A percentile compares a stretch with the other conserved stretches of the same genome.
These are phyloP conservation scores for Scheffersomyces stipitis DNA, from an alignment of 805 yeast genomes.

Conservation along the genomic window DNA sequence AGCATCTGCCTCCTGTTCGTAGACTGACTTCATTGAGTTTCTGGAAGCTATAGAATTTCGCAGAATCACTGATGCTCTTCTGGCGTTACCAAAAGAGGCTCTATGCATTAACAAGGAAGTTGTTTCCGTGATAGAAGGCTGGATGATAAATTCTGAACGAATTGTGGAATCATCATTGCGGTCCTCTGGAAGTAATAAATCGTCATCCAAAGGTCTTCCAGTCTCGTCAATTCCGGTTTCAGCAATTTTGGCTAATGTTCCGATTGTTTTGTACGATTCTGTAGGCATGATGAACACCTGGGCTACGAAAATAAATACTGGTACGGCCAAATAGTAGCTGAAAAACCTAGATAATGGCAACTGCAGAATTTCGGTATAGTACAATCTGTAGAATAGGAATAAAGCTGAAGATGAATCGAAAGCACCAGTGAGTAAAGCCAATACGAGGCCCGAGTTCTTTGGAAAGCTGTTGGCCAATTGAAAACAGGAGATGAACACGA, in stretches of 20 bases:
- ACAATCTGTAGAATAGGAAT: constrained; percentile 68
- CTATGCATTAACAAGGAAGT: constrained; percentile 38
- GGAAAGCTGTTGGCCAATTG: constrained; percentile 70
- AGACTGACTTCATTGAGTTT: constrained; percentile 55
- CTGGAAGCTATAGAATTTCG: constrained; percentile 31
- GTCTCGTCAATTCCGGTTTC: constrained; percentile 75
- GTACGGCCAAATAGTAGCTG: constrained; percentile 66
- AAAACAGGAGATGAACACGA: constrained; percentile 85
- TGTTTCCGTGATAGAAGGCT: constrained; percentile 41
- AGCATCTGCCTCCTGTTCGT: constrained; percentile 65
- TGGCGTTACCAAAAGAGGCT: constrained; percentile 21
- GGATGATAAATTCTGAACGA: constrained; percentile 16
- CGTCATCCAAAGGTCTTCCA: constrained; percentile 56
- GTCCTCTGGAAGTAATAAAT: constrained; percentile 38
- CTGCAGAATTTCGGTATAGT: constrained; percentile 47
- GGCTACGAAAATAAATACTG: constrained; percentile 70
- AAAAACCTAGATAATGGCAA: constrained; percentile 62
- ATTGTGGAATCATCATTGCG: constrained; percentile 28
- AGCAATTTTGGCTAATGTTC: constrained; percentile 63
- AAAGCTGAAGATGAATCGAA: constrained; percentile 92
- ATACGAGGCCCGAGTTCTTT: constrained; percentile 27
- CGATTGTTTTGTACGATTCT: constrained; percentile 70
- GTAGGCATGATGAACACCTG: constrained; percentile 80
- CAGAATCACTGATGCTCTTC: constrained; percentile 37
- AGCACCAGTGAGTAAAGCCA: constrained; percentile 64